These are phyloP conservation scores for Metarhizium guizhouense DNA, from an alignment of 2,329 filamentous ascomycete genomes.

Conservation along the genomic window DNA sequence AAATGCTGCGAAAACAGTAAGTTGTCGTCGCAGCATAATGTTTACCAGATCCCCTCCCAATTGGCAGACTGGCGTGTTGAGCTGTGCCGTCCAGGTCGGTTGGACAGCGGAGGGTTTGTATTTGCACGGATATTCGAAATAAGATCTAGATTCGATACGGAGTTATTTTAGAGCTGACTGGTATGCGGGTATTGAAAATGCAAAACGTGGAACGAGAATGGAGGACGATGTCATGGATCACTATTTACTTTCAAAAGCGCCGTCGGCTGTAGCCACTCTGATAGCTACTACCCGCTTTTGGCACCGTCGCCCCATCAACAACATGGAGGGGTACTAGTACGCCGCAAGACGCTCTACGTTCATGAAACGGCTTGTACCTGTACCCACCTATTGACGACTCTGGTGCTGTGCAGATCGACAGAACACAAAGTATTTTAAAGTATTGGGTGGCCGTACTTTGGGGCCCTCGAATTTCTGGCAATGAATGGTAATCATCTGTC, in stretches of 20 bases:
- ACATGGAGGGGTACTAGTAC: neutral
- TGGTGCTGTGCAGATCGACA: too few relatives aligned
- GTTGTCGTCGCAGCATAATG: constrained; percentile 28
- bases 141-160: neutral
- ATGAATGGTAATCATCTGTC: too few relatives aligned
- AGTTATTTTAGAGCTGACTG: neutral
- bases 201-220: neutral
- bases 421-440: too few relatives aligned
- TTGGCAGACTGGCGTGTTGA: neutral
- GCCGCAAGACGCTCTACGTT: neutral
- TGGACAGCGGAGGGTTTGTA: neutral
- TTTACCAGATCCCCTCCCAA: constrained; percentile 2
- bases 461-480: too few relatives aligned
- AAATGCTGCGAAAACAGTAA: constrained; percentile 19
- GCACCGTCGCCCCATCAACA: constrained; percentile 9
- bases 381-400: neutral
- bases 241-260: constrained; percentile 2
- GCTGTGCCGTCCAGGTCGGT: neutral
- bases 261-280: neutral
- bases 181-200: neutral
- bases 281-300: neutral
- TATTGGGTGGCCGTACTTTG: too few relatives aligned
- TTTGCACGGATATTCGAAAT: neutral
- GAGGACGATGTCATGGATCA: neutral
- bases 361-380: neutral